Evolutionary conservation across 2,329 filamentous ascomycete species (phyloP), one percentile per base, ranked within the genome.

Genomic region (Simplicillium aogashimaense): DNA sequence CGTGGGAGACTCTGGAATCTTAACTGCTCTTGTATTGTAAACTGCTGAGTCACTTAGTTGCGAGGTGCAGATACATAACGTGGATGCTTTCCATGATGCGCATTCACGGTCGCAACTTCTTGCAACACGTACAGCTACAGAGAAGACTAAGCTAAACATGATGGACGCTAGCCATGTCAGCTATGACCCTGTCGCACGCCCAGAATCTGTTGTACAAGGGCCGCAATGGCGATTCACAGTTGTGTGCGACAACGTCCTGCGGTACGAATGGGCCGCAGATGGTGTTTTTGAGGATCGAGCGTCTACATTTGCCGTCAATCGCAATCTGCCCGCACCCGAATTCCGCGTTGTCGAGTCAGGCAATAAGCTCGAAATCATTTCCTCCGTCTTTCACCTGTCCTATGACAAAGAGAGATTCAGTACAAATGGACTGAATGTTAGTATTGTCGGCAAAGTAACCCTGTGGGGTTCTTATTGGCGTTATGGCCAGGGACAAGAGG

Each of bases 381-480:
- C 30, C 4, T 16, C 29, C 13, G n/a, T 18, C n/a, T 32, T 34
- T 10, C 37, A 34, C 16, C 12, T 39, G 9, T 15, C 12, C 29
- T 39, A 39, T 14, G 37, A 39, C 30, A 39, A 39, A n/a, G 20
- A 39, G 29, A n/a, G 28, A 28, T 37, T 29, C 25, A 37, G 33
- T 13, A 33, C 33, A 7, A 18, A 32, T n/a, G 35, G 41, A 32
- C 42, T 43, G 40, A 42, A 38, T 42, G 41, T 40, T 38, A 25
- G 20, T 9, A 25, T 25, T 25, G 20, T 25, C 44, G 65, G 60
- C 44, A 61, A 63, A 11, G 57, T 57, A 29, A 62, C 59, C 1
- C 49, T 58, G 31, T 60, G 66, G 61, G 52, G 63, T 40, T 47
- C 57, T 3, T 56, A 49, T 47, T 78, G 74, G 77, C 64, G 66